These are phyloP conservation scores for Euphrasia arctica DNA, from an alignment of 305 asterid species.

Conservation along the genomic window DNA sequence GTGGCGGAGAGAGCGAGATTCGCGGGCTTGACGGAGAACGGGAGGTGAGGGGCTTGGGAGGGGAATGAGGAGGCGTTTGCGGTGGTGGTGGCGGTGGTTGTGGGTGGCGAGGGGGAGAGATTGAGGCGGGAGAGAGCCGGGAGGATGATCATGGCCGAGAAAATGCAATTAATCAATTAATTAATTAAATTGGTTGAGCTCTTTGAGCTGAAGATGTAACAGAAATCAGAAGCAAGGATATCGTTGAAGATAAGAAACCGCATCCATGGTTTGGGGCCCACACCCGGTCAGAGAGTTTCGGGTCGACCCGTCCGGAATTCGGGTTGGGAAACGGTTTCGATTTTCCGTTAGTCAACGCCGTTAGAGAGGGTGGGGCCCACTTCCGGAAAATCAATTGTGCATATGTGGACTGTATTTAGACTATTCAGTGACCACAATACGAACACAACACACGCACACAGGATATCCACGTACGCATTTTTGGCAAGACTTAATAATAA, in stretches of 20 bases:
- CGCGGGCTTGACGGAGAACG: conserved; percentile 23
- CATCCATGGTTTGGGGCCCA: conserved; percentile 26
- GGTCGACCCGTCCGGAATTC: too few species aligned
- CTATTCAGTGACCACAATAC: too few species aligned
- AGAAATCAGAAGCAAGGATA: conserved; percentile 8
- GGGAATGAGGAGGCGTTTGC: conserved; percentile 29
- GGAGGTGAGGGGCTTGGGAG: conserved; percentile 28
- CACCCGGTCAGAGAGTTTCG: too few species aligned
- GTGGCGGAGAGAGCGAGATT: conserved; percentile 51
- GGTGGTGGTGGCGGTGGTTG: too few species aligned
- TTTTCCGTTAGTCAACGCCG: too few species aligned
- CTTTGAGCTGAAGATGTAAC: background rate
- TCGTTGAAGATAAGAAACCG: conserved; percentile 38
- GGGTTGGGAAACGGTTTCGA: too few species aligned
- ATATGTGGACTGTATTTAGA: too few species aligned
- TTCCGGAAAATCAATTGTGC: too few species aligned
- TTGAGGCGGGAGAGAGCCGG: conserved; percentile 64
- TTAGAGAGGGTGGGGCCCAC: too few species aligned
- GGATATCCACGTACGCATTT: too few species aligned
- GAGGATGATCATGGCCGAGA: conserved; percentile 41
- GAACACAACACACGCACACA: too few species aligned
- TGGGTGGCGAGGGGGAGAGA: conserved; percentile 41
- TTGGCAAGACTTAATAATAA: too few species aligned
- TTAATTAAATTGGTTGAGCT: background rate
- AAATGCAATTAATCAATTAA: background rate